Evolutionary conservation across 1,284 basidiomycete genomes (phyloP).

Genomic region (Apiotrichum laibachii): DNA sequence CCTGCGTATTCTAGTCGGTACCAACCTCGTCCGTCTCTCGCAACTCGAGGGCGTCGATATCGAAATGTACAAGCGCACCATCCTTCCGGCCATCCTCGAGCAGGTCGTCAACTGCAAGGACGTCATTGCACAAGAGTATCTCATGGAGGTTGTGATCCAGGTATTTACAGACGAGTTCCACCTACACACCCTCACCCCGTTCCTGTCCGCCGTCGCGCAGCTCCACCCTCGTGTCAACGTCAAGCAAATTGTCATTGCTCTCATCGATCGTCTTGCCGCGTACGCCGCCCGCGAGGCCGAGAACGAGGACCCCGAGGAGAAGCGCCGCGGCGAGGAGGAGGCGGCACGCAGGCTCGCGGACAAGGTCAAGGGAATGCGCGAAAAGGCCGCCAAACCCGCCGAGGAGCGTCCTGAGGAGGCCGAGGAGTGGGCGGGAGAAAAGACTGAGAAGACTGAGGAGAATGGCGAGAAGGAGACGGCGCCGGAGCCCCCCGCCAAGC

Average conservation of each 20-base stretch:
- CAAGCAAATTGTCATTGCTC: slow-evolving; percentile 90
- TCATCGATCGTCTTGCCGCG: slow-evolving; percentile 90
- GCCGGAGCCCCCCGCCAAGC: slow-evolving; percentile 33
- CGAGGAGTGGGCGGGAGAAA: slow-evolving; percentile 30
- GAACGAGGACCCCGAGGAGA: slow-evolving; percentile 87
- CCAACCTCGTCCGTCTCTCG: slow-evolving; percentile 86
- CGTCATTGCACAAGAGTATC: slow-evolving; percentile 92
- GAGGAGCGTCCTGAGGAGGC: slow-evolving; percentile 38
- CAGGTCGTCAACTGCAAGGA: slow-evolving; percentile 96
- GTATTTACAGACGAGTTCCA: slow-evolving; percentile 98
- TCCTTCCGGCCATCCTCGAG: slow-evolving; percentile 84
- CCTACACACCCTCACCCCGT: slow-evolving; percentile 83
- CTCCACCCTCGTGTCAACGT: slow-evolving; percentile 95
- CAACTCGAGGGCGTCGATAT: slow-evolving; percentile 92
- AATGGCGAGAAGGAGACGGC: slow-evolving; percentile 19
- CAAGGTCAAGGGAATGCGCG: slow-evolving; percentile 62
- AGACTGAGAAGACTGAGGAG: slow-evolving; percentile 14
- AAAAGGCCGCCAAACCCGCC: slow-evolving; percentile 49
- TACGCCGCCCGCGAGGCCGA: slow-evolving; percentile 92
- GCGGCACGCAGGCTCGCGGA: slow-evolving; percentile 79
- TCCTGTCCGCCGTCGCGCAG: slow-evolving; percentile 88
- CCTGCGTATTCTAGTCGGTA: slow-evolving; percentile 88
- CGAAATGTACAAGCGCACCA: slow-evolving; percentile 76
- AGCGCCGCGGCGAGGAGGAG: slow-evolving; percentile 82
- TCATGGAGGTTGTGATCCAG: slow-evolving; percentile 98